A percentile compares a stretch with the other conserved stretches of the same genome.
Evolutionary conservation across 257 asterid genomes (phyloP).

Genomic region (Solanum virginianum): DNA sequence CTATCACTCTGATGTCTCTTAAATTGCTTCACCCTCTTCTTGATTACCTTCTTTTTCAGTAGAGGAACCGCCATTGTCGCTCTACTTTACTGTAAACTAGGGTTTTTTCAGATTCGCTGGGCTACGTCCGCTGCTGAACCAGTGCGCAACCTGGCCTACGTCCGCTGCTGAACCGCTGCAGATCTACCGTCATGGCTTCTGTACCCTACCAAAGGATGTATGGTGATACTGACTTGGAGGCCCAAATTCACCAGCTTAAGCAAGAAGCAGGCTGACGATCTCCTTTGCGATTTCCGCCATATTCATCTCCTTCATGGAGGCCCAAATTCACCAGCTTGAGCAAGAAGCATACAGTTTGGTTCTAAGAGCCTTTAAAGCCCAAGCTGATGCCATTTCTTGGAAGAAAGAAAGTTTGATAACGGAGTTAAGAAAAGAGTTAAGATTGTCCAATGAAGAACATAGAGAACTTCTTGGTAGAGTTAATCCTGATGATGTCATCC

Average conservation of each 20-base stretch:
- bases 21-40: constrained; percentile 44
- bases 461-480: constrained; percentile 66
- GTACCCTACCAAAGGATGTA: too few relatives aligned
- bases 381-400: constrained; percentile 88
- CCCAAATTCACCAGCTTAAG: constrained; percentile 77
- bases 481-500: too few relatives aligned
- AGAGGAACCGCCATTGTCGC: constrained; percentile 32
- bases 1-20: constrained; percentile 40
- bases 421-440: constrained; percentile 77
- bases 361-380: constrained; percentile 85
- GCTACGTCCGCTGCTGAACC: too few relatives aligned
- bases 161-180: too few relatives aligned
- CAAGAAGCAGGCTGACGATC: constrained; percentile 86
- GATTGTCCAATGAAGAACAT: constrained; percentile 79
- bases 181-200: too few relatives aligned
- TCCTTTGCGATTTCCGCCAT: background rate
- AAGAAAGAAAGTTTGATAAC: constrained; percentile 76
- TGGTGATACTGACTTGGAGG: constrained; percentile 66
- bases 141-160: too few relatives aligned
- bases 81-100: too few relatives aligned
- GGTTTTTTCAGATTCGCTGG: too few relatives aligned
- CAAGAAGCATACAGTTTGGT: constrained; percentile 86
- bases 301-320: constrained; percentile 47
- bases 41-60: constrained; percentile 27
- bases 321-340: constrained; percentile 83